Conservation (phyloP, 495 filamentous ascomycete species). For the Daldinia decipiens region DNA sequence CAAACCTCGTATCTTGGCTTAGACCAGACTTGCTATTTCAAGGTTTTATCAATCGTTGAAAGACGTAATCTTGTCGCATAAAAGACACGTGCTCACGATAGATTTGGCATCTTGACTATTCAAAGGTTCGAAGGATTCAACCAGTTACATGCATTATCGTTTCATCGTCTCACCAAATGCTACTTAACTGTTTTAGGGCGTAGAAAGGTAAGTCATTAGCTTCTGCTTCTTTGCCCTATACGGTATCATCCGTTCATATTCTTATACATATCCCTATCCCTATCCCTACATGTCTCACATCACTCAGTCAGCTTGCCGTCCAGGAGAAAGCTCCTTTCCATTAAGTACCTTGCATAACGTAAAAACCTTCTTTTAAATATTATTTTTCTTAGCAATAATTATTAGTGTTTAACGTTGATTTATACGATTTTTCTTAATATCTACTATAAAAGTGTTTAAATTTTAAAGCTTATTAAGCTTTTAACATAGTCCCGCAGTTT, state of each 20-base stretch:
- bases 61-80: conserved; percentile 13
- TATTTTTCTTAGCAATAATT: too few species aligned
- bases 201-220: conserved; percentile 6
- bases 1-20: conserved; percentile 2
- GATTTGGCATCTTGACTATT: conserved; percentile 17
- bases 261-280: background rate
- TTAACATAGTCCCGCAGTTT: too few species aligned
- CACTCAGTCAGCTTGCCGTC: conserved; percentile 26
- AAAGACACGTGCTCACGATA: conserved; percentile 35
- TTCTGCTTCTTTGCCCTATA: conserved; percentile 9
- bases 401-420: too few species aligned
- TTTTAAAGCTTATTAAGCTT: too few species aligned
- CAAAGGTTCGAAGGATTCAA: conserved; percentile 40
- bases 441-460: too few species aligned
- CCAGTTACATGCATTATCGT: conserved; percentile 33
- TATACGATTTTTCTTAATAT: too few species aligned
- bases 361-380: too few species aligned
- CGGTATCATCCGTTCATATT: conserved; percentile 13
- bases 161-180: conserved; percentile 38
- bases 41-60: background rate
- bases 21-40: background rate
- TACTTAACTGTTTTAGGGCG: conserved; percentile 22
- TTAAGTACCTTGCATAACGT: too few species aligned
- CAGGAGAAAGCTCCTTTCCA: conserved; percentile 20
- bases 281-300: conserved; percentile 31